Evolutionary conservation across 1,284 basidiomycete genomes (phyloP).

Genomic region (Agaricales sp.): DNA sequence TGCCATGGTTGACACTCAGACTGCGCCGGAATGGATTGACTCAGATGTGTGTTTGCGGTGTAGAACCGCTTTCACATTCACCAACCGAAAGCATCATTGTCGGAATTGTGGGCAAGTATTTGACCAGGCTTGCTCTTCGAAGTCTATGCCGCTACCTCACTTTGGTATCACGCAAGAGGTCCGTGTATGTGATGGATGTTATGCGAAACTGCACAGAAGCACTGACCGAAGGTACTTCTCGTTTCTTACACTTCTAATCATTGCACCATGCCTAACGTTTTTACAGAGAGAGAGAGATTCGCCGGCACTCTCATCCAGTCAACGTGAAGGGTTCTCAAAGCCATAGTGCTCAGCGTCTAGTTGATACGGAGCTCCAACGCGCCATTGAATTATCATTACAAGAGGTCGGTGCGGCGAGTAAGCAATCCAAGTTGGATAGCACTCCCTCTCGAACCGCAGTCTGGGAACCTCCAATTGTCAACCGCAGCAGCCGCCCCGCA

Average conservation of each 20-base stretch:
- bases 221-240: conserved; percentile 36
- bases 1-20: conserved; percentile 81
- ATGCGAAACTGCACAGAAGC: conserved; percentile 61
- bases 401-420: conserved; percentile 51
- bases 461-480: conserved; percentile 63
- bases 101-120: conserved; percentile 97
- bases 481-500: conserved; percentile 37
- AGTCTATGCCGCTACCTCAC: conserved; percentile 79
- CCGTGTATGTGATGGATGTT: conserved; percentile 90
- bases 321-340: conserved; percentile 40
- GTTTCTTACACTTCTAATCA: neutral
- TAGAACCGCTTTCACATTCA: conserved; percentile 86
- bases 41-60: conserved; percentile 93
- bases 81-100: conserved; percentile 98
- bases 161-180: conserved; percentile 93
- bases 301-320: conserved; percentile 11
- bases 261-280: neutral
- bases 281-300: no score
- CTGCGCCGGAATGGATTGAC: conserved; percentile 94
- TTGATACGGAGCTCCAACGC: conserved; percentile 85
- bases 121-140: conserved; percentile 88
- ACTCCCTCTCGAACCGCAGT: conserved; percentile 51
- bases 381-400: conserved; percentile 90
- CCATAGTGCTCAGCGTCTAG: conserved; percentile 50
- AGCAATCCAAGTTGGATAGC: conserved; percentile 49